Conservation (phyloP, 257 asterid species). For the Petunia axillaris region DNA sequence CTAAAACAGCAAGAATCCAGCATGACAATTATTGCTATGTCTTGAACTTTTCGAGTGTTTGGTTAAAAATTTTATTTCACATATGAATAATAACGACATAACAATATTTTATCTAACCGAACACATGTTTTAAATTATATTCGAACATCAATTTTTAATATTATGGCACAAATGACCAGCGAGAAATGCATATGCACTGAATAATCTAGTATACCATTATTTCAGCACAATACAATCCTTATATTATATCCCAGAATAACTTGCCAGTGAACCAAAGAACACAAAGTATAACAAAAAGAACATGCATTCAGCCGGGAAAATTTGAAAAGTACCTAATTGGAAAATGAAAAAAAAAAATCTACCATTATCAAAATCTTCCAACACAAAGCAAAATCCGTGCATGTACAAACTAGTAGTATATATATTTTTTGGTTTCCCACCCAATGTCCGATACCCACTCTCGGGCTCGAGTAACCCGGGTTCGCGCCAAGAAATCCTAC, state of each 20-base stretch:
- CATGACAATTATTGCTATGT: no score
- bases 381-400: neutral
- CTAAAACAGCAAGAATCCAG: no score
- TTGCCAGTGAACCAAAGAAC: slow-evolving; percentile 8
- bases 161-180: neutral
- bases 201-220: neutral
- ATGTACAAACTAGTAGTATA: neutral
- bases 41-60: no score
- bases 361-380: neutral
- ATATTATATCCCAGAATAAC: neutral
- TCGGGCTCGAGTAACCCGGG: no score
- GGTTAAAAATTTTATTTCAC: no score
- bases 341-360: neutral
- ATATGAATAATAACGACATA: no score
- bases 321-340: neutral
- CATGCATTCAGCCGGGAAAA: neutral
- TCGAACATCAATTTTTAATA: no score
- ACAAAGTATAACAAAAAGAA: neutral
- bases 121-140: no score
- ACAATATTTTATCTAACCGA: no score
- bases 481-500: no score
- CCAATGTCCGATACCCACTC: no score
- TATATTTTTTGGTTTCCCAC: no score
- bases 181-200: neutral
- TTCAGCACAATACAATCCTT: neutral